Evolutionary conservation across 257 asterid genomes (phyloP), one percentile per base, ranked within the genome.

Genomic region (Catharanthus roseus): DNA sequence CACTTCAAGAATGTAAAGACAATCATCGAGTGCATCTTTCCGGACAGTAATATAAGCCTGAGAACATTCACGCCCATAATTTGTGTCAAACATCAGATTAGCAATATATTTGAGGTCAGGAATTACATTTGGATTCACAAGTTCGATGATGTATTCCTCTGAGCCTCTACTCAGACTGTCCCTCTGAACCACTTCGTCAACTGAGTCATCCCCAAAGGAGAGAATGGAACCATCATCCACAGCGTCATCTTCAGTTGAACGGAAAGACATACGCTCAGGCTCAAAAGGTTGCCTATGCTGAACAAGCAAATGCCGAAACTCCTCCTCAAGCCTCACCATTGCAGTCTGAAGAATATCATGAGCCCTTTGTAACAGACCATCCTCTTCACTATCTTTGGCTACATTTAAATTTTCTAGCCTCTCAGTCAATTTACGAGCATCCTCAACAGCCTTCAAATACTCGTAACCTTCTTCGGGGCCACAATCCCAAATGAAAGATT

Each of bases 301-400:
- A 12, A 93, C 89, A 11, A 93, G 80, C 86, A 93, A 78, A 83
- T 86, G 86, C 67, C 75, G 78, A n/a, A 93, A 93, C 85, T 93
- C 97, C 72, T 93, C 97, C 62, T 89, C 96, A 10, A 93, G 96
- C 83, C 93, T 83, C 70, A 87, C 80, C 97, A 91, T 93, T 29
- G 89, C 95, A 28, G 83, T 89, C 77, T 93, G 95, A 57, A 93
- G 93, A 77, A 93, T 58, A 71, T 86, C 95, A 28, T 86, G 91
- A 33, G 91, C 89, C 75, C 72, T 82, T 47, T 82, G 84, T 21
- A 88, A 80, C 62, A 82, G 78, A 54, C 41, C 77, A 6, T 56
- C 67, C 47, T 83, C 89, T 23, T 86, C 88, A 23, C 73, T 23
- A 23, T 74, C 75, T 47, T 50, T 75, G 29, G 67, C 66, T 6